Percentiles rank a stretch among this genome's conserved stretches.
Conservation (phyloP, 495 filamentous ascomycete species). For the Baudoinia panamericana region DNA sequence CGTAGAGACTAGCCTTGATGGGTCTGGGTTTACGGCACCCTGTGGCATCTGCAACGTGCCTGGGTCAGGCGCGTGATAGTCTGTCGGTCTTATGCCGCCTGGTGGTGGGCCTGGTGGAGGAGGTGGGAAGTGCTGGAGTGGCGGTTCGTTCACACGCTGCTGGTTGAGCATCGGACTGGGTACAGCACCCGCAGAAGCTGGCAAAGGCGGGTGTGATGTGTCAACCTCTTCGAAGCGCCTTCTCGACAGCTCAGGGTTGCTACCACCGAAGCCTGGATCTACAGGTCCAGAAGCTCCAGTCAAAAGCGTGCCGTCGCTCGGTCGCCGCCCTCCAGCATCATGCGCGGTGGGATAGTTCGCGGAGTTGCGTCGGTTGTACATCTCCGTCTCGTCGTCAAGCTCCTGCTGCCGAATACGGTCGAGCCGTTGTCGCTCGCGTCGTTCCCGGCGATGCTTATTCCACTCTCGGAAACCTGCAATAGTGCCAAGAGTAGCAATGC, state of each 20-base stretch:
- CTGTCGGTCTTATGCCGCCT: not conserved
- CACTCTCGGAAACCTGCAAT: constrained; percentile 51
- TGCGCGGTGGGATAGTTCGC: constrained; percentile 41
- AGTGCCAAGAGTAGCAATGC: constrained; percentile 53
- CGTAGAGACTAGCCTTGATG: constrained; percentile 5
- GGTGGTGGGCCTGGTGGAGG: constrained; percentile 20
- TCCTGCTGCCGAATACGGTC: constrained; percentile 45
- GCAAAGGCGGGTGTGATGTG: constrained; percentile 20
- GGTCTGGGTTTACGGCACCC: constrained; percentile 18
- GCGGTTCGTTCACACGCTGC: not conserved
- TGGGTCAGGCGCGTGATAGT: constrained; percentile 7
- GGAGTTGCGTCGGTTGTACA: constrained; percentile 35
- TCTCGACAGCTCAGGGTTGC: constrained; percentile 24
- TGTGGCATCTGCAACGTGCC: constrained; percentile 15
- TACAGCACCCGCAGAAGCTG: constrained; percentile 17
- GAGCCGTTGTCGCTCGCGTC: constrained; percentile 51
- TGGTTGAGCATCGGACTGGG: constrained; percentile 3
- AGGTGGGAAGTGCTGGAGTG: constrained; percentile 5
- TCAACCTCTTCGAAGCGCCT: constrained; percentile 6
- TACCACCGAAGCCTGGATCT: constrained; percentile 22
- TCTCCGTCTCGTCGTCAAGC: constrained; percentile 40
- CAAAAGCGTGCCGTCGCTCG: constrained; percentile 36
- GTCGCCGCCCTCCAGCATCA: constrained; percentile 44
- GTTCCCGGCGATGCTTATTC: constrained; percentile 46
- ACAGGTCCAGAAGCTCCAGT: constrained; percentile 7